Percentiles rank a stretch among this genome's conserved stretches.
Conservation (phyloP, 331 rosid species). For the Stylosanthes scabra region DNA sequence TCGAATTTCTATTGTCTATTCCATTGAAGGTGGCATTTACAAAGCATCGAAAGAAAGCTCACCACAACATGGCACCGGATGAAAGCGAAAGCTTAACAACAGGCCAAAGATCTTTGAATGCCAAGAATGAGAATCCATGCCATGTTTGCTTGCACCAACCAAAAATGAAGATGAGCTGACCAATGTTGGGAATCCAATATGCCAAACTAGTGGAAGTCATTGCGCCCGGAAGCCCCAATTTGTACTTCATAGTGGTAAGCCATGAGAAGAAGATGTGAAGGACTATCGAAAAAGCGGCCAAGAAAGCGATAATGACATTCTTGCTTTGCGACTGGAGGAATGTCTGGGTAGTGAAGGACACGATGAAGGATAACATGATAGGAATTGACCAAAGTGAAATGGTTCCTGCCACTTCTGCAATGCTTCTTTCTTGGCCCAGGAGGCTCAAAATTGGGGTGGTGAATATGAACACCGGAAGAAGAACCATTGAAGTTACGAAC, state of each 20-base stretch:
- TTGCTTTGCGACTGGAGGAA: conserved; percentile 63
- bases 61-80: conserved; percentile 71
- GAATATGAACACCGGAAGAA: conserved; percentile 55
- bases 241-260: conserved; percentile 48
- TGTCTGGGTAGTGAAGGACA: conserved; percentile 61
- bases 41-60: conserved; percentile 13
- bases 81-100: conserved; percentile 62
- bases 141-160: conserved; percentile 63
- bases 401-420: conserved; percentile 50
- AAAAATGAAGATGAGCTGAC: conserved; percentile 56
- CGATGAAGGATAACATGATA: conserved; percentile 48
- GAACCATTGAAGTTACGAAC: conserved; percentile 18
- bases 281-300: conserved; percentile 46
- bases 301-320: conserved; percentile 52
- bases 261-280: conserved; percentile 54
- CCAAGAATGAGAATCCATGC: conserved; percentile 58
- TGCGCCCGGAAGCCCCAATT: conserved; percentile 57
- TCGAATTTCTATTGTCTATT: not conserved
- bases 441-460: conserved; percentile 48
- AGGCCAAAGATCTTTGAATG: conserved; percentile 64
- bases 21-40: not conserved
- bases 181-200: conserved; percentile 62
- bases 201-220: conserved; percentile 52
- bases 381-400: conserved; percentile 60
- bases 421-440: conserved; percentile 55